These are phyloP conservation scores for Meyerozyma carpophila DNA, from an alignment of 1,139 yeast genomes.

Conservation along the genomic window DNA sequence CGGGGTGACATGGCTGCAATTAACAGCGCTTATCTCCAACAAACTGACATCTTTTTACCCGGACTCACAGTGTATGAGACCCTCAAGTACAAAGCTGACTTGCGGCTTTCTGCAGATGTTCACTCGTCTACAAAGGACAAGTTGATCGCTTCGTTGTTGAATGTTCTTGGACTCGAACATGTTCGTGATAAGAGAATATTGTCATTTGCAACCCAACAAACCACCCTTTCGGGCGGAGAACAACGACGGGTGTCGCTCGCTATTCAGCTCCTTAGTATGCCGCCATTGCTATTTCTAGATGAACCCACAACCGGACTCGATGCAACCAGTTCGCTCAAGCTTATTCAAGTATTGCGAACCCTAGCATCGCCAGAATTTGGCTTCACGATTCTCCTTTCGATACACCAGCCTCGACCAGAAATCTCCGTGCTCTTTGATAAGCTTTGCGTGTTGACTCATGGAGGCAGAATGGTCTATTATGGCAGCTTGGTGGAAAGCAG, in stretches of 20 bases:
- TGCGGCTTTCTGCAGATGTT: conserved; percentile 13
- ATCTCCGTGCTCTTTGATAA: conserved; percentile 17
- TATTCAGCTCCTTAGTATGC: conserved; percentile 17
- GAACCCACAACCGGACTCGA: conserved; percentile 25
- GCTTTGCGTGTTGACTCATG: conserved; percentile 18
- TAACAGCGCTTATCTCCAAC: conserved; percentile 18
- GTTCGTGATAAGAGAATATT: conserved; percentile 12
- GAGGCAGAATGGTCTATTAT: conserved; percentile 19
- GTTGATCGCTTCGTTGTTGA: conserved; percentile 13
- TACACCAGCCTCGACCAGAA: conserved; percentile 21
- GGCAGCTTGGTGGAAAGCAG: conserved; percentile 15
- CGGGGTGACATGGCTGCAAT: conserved; percentile 6
- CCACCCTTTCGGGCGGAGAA: conserved; percentile 18
- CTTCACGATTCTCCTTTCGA: conserved; percentile 17
- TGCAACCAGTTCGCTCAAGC: conserved; percentile 17
- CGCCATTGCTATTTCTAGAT: conserved; percentile 18
- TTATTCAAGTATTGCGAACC: conserved; percentile 14
- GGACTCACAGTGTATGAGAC: conserved; percentile 20
- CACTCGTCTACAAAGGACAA: conserved; percentile 8
- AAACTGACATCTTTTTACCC: conserved; percentile 17
- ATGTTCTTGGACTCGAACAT: conserved; percentile 15
- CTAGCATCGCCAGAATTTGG: conserved; percentile 20
- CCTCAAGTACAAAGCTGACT: conserved; percentile 16
- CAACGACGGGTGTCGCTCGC: conserved; percentile 19
- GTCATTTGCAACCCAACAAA: conserved; percentile 11